phyloP scores from a whole-genome alignment of 768 basidiomycete genomes.

The Tylopilus sp. region DNA sequence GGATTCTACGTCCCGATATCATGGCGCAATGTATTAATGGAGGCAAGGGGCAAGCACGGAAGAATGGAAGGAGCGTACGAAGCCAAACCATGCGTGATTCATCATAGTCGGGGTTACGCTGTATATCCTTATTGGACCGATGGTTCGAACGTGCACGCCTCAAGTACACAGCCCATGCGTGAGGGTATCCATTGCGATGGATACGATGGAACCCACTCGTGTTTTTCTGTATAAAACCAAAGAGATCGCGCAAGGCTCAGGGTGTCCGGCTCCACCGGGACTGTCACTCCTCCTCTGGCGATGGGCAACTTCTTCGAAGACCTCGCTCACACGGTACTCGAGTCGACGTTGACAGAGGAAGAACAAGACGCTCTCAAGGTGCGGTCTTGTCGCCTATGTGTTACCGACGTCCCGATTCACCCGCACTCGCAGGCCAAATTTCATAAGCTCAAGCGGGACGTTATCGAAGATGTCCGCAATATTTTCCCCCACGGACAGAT shows the following conservation, averaged over 20 bases:
- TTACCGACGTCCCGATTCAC: no score
- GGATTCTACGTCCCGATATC: no score
- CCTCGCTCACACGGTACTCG: slow-evolving; percentile 18
- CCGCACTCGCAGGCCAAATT: slow-evolving; percentile 34
- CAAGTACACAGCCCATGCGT: no score
- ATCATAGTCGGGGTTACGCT: no score
- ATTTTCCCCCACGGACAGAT: slow-evolving; percentile 30
- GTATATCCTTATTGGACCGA: no score
- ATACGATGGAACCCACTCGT: no score
- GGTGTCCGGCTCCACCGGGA: not conserved
- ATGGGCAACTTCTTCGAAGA: slow-evolving; percentile 33
- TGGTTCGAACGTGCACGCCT: no score
- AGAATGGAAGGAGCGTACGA: no score
- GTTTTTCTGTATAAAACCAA: not conserved
- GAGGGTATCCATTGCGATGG: no score
- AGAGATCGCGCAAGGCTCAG: not conserved
- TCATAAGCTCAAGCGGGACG: slow-evolving; percentile 27
- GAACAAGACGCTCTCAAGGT: slow-evolving; percentile 26
- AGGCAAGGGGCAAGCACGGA: no score
- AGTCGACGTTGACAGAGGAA: slow-evolving; percentile 18
- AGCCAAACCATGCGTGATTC: no score
- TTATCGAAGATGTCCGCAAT: slow-evolving; percentile 26
- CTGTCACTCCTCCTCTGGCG: not conserved
- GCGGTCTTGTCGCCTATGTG: not conserved
- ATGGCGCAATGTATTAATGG: no score